Evolutionary conservation across 495 filamentous ascomycete genomes (phyloP), one percentile per base, ranked within the genome.

Genomic region (Annulohypoxylon nitens): DNA sequence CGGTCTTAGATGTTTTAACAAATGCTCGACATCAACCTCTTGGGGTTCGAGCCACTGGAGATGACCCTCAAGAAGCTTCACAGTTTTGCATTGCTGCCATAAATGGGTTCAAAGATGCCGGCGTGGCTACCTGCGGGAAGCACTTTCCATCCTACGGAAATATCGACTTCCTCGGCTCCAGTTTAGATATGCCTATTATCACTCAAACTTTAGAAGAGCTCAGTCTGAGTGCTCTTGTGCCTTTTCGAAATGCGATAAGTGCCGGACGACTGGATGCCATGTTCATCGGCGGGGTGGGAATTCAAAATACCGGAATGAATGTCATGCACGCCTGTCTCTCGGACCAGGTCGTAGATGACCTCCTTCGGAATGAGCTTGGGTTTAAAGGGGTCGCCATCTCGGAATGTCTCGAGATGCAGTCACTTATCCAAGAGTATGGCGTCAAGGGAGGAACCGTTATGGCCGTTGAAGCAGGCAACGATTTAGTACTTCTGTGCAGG

Each of bases 371-470:
- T 55, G 93, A 97, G 69, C 86, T 97, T 50, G 90, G 92, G 7
- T 97, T 97, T 75, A 86, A 93, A 64, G 94, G 94, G 2, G 94
- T 97, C 6, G 93, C 93, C n/a, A 92, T 97, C 48, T 97, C 93
- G 0, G 94, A 97, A 75, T 97, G 94, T 65, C 84, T 97, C n/a
- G 94, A 97, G 79, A 97, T 97, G 94, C 94, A 97, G 73, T 93
- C 93, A 0, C 85, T 97, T 12, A 92, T 91, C 59, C 92, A 94
- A 70, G 95, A 97, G 70, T 96, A 97, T 70, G 94, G 94, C 11
- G 92, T 97, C n/a, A 91, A 93, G 65, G 93, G 93, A 12, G 93
- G 94, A 14, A 96, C 93, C 0, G 93, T 97, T 62, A 97, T 97
- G 94, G 94, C 94, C 0, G 92, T 97, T 64, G 94, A 96, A 77